A percentile compares a stretch with the other conserved stretches of the same genome.
Evolutionary conservation across 306 rosid species (phyloP).

Genomic region (Quercus rubra): DNA sequence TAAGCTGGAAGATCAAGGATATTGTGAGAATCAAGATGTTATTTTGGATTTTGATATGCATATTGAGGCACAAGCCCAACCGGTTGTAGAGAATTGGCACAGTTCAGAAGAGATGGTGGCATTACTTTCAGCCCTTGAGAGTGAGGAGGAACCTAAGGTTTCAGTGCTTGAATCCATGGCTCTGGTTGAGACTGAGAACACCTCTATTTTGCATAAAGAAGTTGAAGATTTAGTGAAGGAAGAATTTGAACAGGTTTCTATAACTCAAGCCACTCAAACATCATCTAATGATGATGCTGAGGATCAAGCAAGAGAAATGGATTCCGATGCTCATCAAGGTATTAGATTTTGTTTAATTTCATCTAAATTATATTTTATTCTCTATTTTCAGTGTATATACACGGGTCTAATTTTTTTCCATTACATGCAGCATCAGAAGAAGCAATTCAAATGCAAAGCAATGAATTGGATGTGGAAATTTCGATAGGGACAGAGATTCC

Average conservation of each 20-base stretch:
- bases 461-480: constrained; percentile 71
- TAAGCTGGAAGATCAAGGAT: constrained; percentile 40
- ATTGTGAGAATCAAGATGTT: constrained; percentile 47
- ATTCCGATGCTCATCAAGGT: constrained; percentile 55
- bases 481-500: constrained; percentile 90
- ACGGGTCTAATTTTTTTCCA: constrained; percentile 5
- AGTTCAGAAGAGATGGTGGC: constrained; percentile 44
- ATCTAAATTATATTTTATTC: neutral
- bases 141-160: constrained; percentile 11
- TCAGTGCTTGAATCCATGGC: constrained; percentile 28
- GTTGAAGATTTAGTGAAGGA: constrained; percentile 20
- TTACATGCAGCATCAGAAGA: constrained; percentile 49
- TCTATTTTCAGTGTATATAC: neutral
- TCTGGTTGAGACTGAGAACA: constrained; percentile 13
- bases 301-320: constrained; percentile 29
- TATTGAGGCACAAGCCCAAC: constrained; percentile 39
- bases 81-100: constrained; percentile 64
- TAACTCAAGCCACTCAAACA: constrained; percentile 33
- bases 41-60: constrained; percentile 70
- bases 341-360: neutral
- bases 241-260: constrained; percentile 21
- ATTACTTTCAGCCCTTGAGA: constrained; percentile 27
- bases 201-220: constrained; percentile 21
- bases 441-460: constrained; percentile 40
- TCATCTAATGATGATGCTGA: constrained; percentile 27